Evolutionary conservation across 495 filamentous ascomycete genomes (phyloP), one percentile per base, ranked within the genome.

Genomic region (Diplogelasinospora grovesii): DNA sequence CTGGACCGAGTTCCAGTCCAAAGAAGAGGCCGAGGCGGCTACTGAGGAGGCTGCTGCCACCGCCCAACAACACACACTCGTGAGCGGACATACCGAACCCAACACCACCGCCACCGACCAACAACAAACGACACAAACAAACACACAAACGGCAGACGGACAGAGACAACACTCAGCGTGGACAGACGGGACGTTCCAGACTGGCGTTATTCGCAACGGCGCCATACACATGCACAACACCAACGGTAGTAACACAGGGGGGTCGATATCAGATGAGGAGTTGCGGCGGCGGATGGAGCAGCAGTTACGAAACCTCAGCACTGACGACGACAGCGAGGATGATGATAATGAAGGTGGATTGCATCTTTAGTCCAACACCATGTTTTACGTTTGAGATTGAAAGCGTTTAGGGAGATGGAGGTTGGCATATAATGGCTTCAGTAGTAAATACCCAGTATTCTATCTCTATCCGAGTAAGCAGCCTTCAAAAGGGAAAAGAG

Each of bases 291-390:
- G 56, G 30, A 52, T 73, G 50, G 68, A 65, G 39, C 65, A 69
- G 41, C 65, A 64, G 34, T 36, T 76, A 39, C 56, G 64, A 36
- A 47, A 56, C 26, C 69, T 71, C 24, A 36, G 71, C 2, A 51
- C 46, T 16, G 50, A 51, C 0, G 58, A 58, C 8, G 57, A 66
- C 22, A 49, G 50, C 0, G 58, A 58, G 8, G 57, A 66, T 23
- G 68, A 73, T 13, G 71, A 72, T 20, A 70, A 70, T 5, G 71
- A 79, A 26, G 74, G 72, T 13, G 82, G 83, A 8, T 67, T 88
- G 52, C 78, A 85, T 61, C 60, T 87, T 39, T 87, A 58, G 73
- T n/a, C n/a, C n/a, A n/a, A n/a, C n/a, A n/a, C n/a, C n/a, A n/a
- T n/a, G n/a, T n/a, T n/a, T n/a, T n/a, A n/a, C n/a, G n/a, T n/a